Conservation (phyloP, 192 early-diverging fungal genomes). For the Podila epicladia region DNA sequence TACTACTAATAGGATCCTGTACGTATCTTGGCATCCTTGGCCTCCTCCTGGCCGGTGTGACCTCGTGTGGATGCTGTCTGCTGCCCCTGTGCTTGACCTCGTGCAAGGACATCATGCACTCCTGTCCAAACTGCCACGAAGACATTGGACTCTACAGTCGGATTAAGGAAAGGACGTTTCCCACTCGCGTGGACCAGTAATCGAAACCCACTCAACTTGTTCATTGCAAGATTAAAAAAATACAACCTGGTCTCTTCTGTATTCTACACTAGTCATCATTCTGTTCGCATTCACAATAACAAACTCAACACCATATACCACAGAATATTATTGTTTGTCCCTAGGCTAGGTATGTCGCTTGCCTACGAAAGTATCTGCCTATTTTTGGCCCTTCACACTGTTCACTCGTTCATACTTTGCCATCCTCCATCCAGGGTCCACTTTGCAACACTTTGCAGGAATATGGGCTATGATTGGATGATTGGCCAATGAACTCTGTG, state of each 20-base stretch:
- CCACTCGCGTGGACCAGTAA: constrained; percentile 3
- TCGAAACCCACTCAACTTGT: background rate
- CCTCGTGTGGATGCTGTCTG: constrained; percentile 48
- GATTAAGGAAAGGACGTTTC: constrained; percentile 33
- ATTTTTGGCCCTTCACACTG: too few species aligned
- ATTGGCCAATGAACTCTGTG: too few species aligned
- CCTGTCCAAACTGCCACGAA: constrained; percentile 44
- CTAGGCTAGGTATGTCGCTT: too few species aligned
- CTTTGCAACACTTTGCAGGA: too few species aligned
- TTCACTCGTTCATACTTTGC: too few species aligned
- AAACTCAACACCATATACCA: too few species aligned
- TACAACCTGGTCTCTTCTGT: too few species aligned
- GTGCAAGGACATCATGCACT: constrained; percentile 46
- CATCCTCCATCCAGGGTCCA: too few species aligned
- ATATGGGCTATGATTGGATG: too few species aligned
- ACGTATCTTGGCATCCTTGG: constrained; percentile 43
- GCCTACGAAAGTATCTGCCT: too few species aligned
- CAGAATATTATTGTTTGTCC: too few species aligned
- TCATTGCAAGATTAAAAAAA: too few species aligned
- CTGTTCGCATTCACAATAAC: background rate
- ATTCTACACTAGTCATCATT: background rate
- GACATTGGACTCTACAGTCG: constrained; percentile 41
- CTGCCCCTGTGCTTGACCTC: constrained; percentile 42
- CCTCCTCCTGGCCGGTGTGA: constrained; percentile 30
- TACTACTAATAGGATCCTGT: constrained; percentile 25